Conservation (phyloP, 164 flowering plant genomes). For the Chimonanthus praecox region DNA sequence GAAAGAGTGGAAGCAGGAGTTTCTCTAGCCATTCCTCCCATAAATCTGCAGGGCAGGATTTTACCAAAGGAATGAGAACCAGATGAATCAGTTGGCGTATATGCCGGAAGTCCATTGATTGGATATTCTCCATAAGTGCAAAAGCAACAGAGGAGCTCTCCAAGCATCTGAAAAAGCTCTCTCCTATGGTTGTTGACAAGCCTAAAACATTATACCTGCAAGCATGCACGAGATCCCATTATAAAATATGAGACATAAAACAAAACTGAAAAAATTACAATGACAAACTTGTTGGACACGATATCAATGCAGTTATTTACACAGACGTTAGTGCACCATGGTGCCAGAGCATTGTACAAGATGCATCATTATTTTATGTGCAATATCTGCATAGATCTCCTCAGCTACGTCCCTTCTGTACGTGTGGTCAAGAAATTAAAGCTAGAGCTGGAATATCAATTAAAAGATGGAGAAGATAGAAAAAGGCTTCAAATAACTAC, state of each 20-base stretch:
- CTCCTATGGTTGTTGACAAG: constrained; percentile 73
- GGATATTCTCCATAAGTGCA: constrained; percentile 78
- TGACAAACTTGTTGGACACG: not conserved
- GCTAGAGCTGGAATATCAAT: no score
- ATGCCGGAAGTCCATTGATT: constrained; percentile 94
- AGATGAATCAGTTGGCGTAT: constrained; percentile 76
- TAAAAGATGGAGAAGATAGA: no score
- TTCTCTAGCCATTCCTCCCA: constrained; percentile 82
- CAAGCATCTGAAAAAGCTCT: constrained; percentile 62
- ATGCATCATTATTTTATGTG: no score
- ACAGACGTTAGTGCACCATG: no score
- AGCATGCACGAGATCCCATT: constrained; percentile 10
- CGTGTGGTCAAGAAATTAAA: no score
- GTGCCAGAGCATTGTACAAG: no score
- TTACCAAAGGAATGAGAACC: constrained; percentile 61
- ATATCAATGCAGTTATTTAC: no score
- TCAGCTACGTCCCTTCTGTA: no score
- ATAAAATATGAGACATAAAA: not conserved
- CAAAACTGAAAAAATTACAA: no score
- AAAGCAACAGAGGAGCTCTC: constrained; percentile 45
- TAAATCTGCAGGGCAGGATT: constrained; percentile 64
- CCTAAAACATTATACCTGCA: constrained; percentile 90
- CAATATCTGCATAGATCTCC: no score
- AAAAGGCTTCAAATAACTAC: no score
- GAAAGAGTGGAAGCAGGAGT: constrained; percentile 68